A percentile compares a stretch with the other conserved stretches of the same genome.
Evolutionary conservation across 2,329 filamentous ascomycete species (phyloP).

Genomic region (Pseudogymnoascus sp.): DNA sequence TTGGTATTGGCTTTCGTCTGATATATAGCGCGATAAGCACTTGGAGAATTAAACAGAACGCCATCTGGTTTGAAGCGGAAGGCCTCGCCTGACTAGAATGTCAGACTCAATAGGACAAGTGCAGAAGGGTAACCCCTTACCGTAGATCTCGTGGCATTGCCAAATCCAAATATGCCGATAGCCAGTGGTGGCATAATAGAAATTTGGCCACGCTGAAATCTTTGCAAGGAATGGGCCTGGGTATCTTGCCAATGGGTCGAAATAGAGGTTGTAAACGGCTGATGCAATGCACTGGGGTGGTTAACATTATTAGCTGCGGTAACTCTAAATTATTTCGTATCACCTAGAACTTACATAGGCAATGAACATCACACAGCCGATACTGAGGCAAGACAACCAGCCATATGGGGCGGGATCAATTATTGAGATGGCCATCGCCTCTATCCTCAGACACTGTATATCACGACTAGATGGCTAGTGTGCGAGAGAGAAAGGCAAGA

Average conservation of each 20-base stretch:
- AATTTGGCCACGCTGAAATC: neutral
- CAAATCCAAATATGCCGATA: neutral
- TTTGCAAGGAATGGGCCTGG: neutral
- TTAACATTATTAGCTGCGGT: neutral
- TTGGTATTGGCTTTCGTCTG: slow-evolving; percentile 11
- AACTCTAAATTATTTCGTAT: neutral
- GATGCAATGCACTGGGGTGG: neutral
- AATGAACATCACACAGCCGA: neutral
- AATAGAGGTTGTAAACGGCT: slow-evolving; percentile 1
- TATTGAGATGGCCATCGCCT: neutral
- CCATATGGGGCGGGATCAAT: neutral
- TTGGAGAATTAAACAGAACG: slow-evolving; percentile 12
- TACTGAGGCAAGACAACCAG: neutral
- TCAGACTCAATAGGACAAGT: neutral
- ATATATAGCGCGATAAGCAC: slow-evolving; percentile 12
- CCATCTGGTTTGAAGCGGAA: slow-evolving; percentile 12
- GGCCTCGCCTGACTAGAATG: neutral
- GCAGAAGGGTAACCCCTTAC: neutral
- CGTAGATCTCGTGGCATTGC: slow-evolving; percentile 3
- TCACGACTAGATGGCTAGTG: neutral
- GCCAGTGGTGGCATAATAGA: neutral
- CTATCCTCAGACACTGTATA: no score
- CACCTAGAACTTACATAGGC: neutral
- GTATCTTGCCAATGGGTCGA: neutral
- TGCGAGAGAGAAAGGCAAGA: neutral